Percentiles rank a stretch among this genome's conserved stretches.
phyloP scores from a whole-genome alignment of 768 basidiomycete genomes.

The Lentinula aciculospora region DNA sequence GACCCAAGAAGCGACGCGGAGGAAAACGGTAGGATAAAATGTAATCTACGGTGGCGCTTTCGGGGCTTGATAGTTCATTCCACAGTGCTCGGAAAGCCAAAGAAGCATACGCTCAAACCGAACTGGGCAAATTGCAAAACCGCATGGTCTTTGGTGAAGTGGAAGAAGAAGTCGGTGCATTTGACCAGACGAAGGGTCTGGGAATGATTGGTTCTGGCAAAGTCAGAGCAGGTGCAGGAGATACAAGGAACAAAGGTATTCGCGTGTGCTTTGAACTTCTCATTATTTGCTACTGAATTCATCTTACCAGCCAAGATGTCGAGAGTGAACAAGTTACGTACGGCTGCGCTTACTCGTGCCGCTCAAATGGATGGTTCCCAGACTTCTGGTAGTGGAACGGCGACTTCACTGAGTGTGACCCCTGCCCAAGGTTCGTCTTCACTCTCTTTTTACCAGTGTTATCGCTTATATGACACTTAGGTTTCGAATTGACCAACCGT shows the following conservation, averaged over 20 bases:
- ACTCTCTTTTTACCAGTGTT: slow-evolving; percentile 6
- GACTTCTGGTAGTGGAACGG: slow-evolving; percentile 78
- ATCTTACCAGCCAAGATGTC: slow-evolving; percentile 82
- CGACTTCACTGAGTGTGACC: slow-evolving; percentile 90
- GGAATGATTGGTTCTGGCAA: slow-evolving; percentile 98
- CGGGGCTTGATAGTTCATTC: slow-evolving; percentile 3
- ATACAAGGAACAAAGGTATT: slow-evolving; percentile 87
- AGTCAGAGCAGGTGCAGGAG: slow-evolving; percentile 82
- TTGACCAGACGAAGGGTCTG: slow-evolving; percentile 95
- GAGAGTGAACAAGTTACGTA: slow-evolving; percentile 88
- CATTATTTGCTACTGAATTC: background rate
- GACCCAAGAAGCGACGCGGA: slow-evolving; percentile 91
- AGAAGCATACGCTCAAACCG: slow-evolving; percentile 95
- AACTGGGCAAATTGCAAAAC: slow-evolving; percentile 94
- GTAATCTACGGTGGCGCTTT: background rate
- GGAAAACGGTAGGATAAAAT: slow-evolving; percentile 70
- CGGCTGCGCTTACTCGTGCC: slow-evolving; percentile 75
- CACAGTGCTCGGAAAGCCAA: slow-evolving; percentile 93
- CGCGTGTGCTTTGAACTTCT: slow-evolving; percentile 6
- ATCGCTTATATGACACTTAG: slow-evolving; percentile 30
- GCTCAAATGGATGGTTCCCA: slow-evolving; percentile 41
- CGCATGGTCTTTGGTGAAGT: slow-evolving; percentile 93
- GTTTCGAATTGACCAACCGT: slow-evolving; percentile 93
- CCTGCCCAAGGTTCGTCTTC: slow-evolving; percentile 78
- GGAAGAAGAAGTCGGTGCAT: slow-evolving; percentile 94